Percentiles rank a stretch among this genome's conserved stretches.
Conservation (phyloP, 2,329 filamentous ascomycete species). For the Coniochaeta sp. region DNA sequence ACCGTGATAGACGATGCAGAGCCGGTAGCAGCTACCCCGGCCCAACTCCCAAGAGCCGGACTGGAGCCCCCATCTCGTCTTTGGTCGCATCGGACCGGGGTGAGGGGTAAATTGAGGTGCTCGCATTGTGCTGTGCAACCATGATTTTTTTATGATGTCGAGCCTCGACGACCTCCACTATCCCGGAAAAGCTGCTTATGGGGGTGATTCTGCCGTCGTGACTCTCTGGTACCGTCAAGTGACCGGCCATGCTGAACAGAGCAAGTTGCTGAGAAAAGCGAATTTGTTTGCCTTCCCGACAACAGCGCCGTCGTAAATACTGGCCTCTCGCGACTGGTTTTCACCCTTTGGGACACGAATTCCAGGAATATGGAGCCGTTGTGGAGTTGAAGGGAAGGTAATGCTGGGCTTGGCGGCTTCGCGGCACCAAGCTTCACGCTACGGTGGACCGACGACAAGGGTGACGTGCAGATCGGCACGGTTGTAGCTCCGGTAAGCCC, state of each 20-base stretch:
- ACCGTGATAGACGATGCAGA: neutral
- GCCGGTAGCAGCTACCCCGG: neutral
- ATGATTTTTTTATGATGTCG: neutral
- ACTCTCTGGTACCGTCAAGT: neutral
- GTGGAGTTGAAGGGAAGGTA: neutral
- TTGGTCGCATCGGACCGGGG: slow-evolving; percentile 3
- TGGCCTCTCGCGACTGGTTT: neutral
- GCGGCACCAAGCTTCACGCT: neutral
- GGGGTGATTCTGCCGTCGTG: neutral
- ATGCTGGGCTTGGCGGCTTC: neutral
- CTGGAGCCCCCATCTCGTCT: too few relatives aligned
- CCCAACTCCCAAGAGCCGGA: neutral
- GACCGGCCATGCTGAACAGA: too few relatives aligned
- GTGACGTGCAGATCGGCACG: slow-evolving; percentile 1
- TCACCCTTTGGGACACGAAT: neutral
- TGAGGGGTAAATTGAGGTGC: slow-evolving; percentile 11
- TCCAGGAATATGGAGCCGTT: neutral
- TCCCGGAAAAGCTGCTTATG: slow-evolving; percentile 14
- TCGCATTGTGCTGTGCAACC: slow-evolving; percentile 1
- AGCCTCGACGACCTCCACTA: slow-evolving; percentile 1
- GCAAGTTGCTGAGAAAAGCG: too few relatives aligned
- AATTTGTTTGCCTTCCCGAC: neutral
- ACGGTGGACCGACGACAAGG: neutral
- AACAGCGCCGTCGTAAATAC: neutral
- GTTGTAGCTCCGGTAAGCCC: neutral